Percentiles rank a stretch among this genome's conserved stretches.
These are phyloP conservation scores for Saccharomyces uvarum DNA, from an alignment of 1,139 yeast genomes.

Conservation along the genomic window DNA sequence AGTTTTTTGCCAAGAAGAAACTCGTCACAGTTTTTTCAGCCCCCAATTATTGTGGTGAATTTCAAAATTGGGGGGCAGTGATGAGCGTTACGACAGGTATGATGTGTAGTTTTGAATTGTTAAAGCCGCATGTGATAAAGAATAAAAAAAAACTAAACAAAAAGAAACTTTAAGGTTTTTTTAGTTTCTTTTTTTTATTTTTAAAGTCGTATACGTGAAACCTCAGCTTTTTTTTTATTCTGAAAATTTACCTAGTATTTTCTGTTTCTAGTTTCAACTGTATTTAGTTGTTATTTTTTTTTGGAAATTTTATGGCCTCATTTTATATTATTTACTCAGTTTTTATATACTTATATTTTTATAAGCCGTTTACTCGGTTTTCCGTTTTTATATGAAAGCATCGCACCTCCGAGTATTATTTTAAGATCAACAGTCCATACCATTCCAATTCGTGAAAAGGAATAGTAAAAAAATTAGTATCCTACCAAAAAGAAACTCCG, in stretches of 20 bases:
- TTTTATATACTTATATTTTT: not conserved
- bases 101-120: conserved; percentile 74
- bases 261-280: not conserved
- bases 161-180: not conserved
- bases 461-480: too few species aligned
- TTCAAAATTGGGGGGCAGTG: conserved; percentile 85
- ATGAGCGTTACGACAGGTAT: conserved; percentile 73
- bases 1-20: conserved; percentile 68
- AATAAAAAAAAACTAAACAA: conserved; percentile 4
- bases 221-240: not conserved
- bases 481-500: conserved; percentile 7
- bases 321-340: not conserved
- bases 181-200: not conserved
- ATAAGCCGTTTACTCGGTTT: not conserved
- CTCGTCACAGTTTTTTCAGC: conserved; percentile 81
- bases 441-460: too few species aligned
- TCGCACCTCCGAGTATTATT: too few species aligned
- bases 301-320: not conserved
- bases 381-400: not conserved
- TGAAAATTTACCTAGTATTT: not conserved
- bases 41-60: conserved; percentile 88
- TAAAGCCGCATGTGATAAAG: conserved; percentile 47
- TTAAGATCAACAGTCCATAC: too few species aligned
- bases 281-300: not conserved
- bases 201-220: not conserved